Base-by-base conservation (phyloP, 2,329 filamentous ascomycete genomes). In the Diaporthe citrichinensis region DNA sequence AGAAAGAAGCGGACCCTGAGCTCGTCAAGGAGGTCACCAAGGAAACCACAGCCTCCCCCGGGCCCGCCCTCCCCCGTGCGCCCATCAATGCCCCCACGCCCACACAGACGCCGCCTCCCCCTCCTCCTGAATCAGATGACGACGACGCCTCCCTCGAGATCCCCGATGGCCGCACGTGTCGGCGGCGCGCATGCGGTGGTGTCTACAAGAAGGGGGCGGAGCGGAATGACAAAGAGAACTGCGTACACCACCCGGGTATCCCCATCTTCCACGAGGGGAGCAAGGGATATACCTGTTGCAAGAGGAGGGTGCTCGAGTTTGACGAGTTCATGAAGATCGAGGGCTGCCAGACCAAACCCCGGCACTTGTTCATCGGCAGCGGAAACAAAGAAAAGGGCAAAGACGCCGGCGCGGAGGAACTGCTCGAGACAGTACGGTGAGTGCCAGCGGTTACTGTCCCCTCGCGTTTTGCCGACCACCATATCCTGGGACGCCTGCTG, bases 251-350 rank as follows among this genome's bases (percentile, higher is more conserved):
- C 85, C 96, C 97, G 0, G 97, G 97, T 6, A 91, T 90, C 31
- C 95, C 97, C 34, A 93, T 99, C 79, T 99, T 99, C 86, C 97
- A 99, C 84, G 97, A 99, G 87, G 97, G 97, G 49, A 98, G 95
- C 86, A 99, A 99, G 87, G 97, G 97, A 1, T 99, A 97, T 89
- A 95, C 92, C 76, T 99, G 97, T 88, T 99, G 97, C 87, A 98
- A 98, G 90, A 90, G 95, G 80, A 91, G 95, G 51, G 97, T 99
- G 75, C 87, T 99, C 76, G 97, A 99, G 83, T 99, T 99, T 84
- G 96, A 99, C 83, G 94, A 98, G 84, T 99, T 99, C 85, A 92
- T 99, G 92, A 97, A 94, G 85, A 96, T 99, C 76, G 92, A 94
- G 80, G 97, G 97, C 1, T 99, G 97, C 86, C 92, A 92, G 83